Evolutionary conservation across 768 basidiomycete genomes (phyloP), one percentile per base, ranked within the genome.

Genomic region (Boletales sp.): DNA sequence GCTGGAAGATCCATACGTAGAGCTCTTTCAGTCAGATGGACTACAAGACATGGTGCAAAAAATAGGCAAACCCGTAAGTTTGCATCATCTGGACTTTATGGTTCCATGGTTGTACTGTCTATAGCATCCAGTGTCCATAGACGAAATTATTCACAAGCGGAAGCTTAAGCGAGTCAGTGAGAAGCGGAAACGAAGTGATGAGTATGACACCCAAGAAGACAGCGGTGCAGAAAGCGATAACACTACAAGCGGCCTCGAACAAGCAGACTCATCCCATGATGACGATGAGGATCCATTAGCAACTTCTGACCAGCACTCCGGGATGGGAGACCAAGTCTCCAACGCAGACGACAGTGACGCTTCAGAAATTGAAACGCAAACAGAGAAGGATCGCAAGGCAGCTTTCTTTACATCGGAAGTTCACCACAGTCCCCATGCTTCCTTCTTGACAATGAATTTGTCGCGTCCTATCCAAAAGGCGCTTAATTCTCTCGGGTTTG

Each of bases 401-500:
- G 91, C 90, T 13, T 98, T 90, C 69, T 97, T 97, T 68, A 86
- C 90, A 54, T 77, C 82, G 2, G 76, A 80, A 45, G 62, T 68
- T 41, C 71, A 72, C 10, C 64, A 76, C 39, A 74, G 82, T 56
- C 63, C 70, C n/a, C 84, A 90, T 59, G 66, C 81, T 32, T 92
- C 94, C 14, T 97, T 97, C 74, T 71, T 91, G 34, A 82, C 87
- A 9, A 94, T 97, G 91, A 95, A 94, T 66, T 79, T 99, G 27
- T 97, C 97, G 1, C 87, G 97, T 27, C 97, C 94, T 2, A 79
- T 98, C 40, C 78, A 97, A 45, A 95, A 94, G 62, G 88, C 94
- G 13, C 72, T 98, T 43, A 86, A 89, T n/a, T 74, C 83, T 8
- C 75, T 98, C 14, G 81, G 82, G 34, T 93, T 94, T 59, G 70